Conservation (phyloP, 306 rosid species). For the Coriaria nepalensis region DNA sequence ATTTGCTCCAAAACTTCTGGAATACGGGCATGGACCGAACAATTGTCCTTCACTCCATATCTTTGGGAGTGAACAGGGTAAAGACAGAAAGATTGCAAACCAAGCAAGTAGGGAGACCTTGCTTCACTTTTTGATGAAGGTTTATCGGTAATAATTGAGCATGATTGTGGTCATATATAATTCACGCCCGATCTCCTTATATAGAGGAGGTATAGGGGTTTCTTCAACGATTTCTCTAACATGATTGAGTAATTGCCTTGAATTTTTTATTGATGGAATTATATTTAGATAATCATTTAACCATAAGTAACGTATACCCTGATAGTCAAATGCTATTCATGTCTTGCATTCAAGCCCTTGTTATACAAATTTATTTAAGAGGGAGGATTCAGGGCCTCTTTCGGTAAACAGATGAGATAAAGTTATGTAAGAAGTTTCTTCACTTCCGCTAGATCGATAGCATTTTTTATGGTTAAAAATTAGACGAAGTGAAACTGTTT, state of each 20-base stretch:
- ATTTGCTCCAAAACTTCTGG: conserved; percentile 29
- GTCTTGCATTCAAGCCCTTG: too few species aligned
- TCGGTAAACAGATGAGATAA: too few species aligned
- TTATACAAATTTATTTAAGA: too few species aligned
- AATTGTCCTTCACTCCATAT: conserved; percentile 73
- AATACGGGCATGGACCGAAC: conserved; percentile 24
- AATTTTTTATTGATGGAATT: too few species aligned
- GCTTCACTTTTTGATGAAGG: conserved; percentile 49
- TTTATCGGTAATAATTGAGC: conserved; percentile 49
- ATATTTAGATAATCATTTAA: too few species aligned
- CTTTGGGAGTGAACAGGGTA: conserved; percentile 57
- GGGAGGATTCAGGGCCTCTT: too few species aligned
- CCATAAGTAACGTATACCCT: too few species aligned
- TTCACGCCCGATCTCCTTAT: conserved; percentile 70
- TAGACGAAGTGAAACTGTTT: too few species aligned
- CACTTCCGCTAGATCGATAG: too few species aligned
- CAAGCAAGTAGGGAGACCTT: conserved; percentile 54
- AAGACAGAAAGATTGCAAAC: conserved; percentile 70
- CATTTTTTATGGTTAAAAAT: too few species aligned
- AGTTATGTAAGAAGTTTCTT: too few species aligned
- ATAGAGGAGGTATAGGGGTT: conserved; percentile 58
- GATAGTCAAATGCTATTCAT: too few species aligned
- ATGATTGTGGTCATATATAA: conserved; percentile 71
- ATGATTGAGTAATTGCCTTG: not conserved
- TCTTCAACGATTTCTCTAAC: conserved; percentile 39